These are phyloP conservation scores for Filosporella fistucella DNA, from an alignment of 495 filamentous ascomycete species.

Conservation along the genomic window DNA sequence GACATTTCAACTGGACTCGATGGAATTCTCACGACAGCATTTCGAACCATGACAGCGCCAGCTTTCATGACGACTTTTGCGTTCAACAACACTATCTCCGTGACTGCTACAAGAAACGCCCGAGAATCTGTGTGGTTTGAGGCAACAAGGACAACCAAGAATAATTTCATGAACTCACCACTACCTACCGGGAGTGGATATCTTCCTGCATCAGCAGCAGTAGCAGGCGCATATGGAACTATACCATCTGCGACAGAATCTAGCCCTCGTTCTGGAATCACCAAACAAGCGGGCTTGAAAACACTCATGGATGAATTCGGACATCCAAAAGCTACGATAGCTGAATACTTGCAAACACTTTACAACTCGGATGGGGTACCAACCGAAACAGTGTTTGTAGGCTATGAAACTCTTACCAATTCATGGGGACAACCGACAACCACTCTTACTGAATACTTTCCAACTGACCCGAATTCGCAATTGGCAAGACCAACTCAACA, in stretches of 20 bases:
- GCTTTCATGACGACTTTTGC: no score
- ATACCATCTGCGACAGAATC: no score
- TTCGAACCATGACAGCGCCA: no score
- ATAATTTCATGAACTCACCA: neutral
- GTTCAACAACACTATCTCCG: no score
- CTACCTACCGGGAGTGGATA: neutral
- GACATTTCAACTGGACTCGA: no score
- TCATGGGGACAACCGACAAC: neutral
- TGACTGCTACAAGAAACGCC: no score
- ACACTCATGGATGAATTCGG: neutral
- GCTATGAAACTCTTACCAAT: neutral
- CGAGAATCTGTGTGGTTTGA: neutral
- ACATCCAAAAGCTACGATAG: neutral
- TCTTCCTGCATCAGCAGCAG: neutral
- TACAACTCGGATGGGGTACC: neutral
- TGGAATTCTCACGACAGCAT: no score
- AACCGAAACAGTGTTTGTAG: neutral
- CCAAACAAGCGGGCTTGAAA: neutral
- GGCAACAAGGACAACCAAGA: neutral
- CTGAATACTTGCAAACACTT: neutral
- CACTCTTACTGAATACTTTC: neutral
- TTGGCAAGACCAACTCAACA: neutral
- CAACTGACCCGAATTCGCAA: neutral
- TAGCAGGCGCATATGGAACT: no score
- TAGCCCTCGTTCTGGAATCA: neutral